These are phyloP conservation scores for Macrophomina phaseolina DNA, from an alignment of 2,329 filamentous ascomycete species.

Conservation along the genomic window DNA sequence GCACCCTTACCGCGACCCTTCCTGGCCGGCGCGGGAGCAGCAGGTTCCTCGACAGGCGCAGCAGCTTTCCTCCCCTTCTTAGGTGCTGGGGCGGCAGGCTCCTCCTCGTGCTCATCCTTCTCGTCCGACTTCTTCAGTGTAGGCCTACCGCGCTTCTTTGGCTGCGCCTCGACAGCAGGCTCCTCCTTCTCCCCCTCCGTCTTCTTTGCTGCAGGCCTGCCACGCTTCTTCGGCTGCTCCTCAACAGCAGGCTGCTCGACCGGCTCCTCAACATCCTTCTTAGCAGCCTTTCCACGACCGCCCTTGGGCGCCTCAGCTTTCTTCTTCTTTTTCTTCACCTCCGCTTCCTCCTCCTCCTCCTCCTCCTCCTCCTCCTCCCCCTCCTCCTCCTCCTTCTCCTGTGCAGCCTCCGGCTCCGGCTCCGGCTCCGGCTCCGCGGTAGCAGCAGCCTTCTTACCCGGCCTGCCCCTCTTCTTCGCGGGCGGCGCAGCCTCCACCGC, in stretches of 20 bases:
- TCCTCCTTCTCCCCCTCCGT: not conserved
- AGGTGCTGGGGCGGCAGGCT: not conserved
- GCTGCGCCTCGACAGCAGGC: not conserved
- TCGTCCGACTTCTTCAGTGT: not conserved
- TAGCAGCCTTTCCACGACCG: constrained; percentile 13
- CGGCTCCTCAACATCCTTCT: constrained; percentile 7
- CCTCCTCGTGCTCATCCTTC: not conserved
- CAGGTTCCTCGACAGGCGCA: not conserved
- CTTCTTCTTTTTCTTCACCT: not conserved
- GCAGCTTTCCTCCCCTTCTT: constrained; percentile 14
- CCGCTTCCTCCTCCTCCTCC: not conserved
- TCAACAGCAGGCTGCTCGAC: not conserved
- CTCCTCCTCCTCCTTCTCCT: not conserved
- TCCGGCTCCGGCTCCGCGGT: constrained; percentile 5
- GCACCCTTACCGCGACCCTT: constrained; percentile 13
- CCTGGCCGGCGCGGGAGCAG: not conserved
- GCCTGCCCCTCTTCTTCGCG: constrained; percentile 19
- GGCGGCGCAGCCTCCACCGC: not conserved
- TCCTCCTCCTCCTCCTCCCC: not conserved
- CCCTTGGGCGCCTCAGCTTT: not conserved
- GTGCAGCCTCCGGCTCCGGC: not conserved
- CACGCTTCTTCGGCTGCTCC: no score
- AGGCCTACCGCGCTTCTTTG: constrained; percentile 5
- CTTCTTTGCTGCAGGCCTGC: no score
- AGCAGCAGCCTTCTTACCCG: constrained; percentile 14